phyloP scores from a whole-genome alignment of 345 rosid genomes.

The Eucalyptus guilfoylei region DNA sequence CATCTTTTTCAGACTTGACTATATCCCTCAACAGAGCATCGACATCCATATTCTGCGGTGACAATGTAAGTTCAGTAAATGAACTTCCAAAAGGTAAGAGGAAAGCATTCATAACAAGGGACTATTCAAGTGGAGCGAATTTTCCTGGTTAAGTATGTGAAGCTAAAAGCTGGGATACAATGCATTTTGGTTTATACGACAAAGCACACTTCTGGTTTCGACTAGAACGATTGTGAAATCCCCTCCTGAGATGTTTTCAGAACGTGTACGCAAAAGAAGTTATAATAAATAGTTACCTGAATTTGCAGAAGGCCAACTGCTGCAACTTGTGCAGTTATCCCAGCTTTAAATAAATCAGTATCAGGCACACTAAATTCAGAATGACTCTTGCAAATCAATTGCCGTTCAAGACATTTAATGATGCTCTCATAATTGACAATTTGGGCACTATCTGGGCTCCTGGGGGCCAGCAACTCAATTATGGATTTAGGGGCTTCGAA shows the following conservation, averaged over 20 bases:
- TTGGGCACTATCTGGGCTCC: too few species aligned
- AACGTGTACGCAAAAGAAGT: background rate
- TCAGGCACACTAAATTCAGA: background rate
- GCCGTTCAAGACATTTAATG: background rate
- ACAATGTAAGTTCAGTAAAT: background rate
- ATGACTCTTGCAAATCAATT: background rate
- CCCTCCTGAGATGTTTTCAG: background rate
- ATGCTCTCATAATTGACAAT: conserved; percentile 1
- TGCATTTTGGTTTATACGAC: background rate
- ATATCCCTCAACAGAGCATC: background rate
- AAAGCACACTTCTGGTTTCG: background rate
- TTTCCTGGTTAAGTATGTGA: background rate
- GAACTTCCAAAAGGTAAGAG: background rate
- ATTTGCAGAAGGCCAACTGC: conserved; percentile 7
- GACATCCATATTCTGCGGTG: background rate
- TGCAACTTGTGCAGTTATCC: conserved; percentile 9
- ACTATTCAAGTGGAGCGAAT: background rate
- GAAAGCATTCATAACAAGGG: background rate
- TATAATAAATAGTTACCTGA: background rate
- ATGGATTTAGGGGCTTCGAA: too few species aligned
- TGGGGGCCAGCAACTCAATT: too few species aligned
- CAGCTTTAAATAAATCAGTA: background rate
- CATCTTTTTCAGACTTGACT: background rate
- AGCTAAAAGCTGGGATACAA: background rate
- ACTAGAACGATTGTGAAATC: background rate